These are phyloP conservation scores for Lactarius hatsudake DNA, from an alignment of 768 basidiomycete genomes.

Conservation along the genomic window DNA sequence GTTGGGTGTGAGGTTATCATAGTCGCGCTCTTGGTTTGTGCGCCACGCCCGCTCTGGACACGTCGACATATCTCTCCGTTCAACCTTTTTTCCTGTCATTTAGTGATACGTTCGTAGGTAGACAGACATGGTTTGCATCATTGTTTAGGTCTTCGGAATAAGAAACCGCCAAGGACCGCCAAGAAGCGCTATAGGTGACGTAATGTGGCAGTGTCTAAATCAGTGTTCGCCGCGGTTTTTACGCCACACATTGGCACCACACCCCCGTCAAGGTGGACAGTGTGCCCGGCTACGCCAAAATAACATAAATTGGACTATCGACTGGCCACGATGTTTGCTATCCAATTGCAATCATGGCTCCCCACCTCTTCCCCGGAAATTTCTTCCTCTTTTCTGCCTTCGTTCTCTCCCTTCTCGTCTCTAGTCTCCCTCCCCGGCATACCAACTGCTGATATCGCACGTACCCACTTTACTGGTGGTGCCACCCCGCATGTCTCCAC, in stretches of 20 bases:
- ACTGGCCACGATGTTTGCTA: not conserved
- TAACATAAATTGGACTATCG: constrained; percentile 6
- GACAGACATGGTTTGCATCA: not conserved
- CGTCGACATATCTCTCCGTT: not conserved
- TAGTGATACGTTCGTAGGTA: not conserved
- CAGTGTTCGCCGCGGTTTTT: not conserved
- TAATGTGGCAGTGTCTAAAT: not conserved
- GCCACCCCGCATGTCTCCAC: constrained; percentile 23
- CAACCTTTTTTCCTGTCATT: not conserved
- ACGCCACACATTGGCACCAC: constrained; percentile 3
- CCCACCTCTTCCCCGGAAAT: constrained; percentile 58
- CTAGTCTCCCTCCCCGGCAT: constrained; percentile 72
- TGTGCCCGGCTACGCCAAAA: not conserved
- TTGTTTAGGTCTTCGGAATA: no score
- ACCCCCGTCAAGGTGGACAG: not conserved
- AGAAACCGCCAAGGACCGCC: no score
- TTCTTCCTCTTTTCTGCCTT: constrained; percentile 59
- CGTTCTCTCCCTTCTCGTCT: constrained; percentile 62
- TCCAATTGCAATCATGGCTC: constrained; percentile 32
- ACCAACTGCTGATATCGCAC: constrained; percentile 62
- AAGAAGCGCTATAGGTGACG: not conserved
- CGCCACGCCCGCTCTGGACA: not conserved
- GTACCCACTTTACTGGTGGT: constrained; percentile 47
- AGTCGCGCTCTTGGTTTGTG: not conserved
- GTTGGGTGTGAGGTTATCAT: constrained; percentile 11